These are phyloP conservation scores for Psidium guajava DNA, from an alignment of 345 rosid species.

Conservation along the genomic window DNA sequence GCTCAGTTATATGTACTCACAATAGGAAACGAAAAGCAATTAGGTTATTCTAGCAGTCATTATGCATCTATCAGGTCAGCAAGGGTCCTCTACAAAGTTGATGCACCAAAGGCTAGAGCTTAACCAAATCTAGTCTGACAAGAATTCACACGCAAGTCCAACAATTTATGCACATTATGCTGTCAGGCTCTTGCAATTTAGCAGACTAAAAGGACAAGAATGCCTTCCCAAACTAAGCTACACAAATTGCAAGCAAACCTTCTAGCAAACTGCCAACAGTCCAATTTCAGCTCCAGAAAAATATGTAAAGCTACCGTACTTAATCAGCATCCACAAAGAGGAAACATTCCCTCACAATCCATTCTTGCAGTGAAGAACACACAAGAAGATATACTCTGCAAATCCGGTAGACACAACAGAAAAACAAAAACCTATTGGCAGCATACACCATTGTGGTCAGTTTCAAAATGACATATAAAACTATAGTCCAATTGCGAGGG, in stretches of 20 bases:
- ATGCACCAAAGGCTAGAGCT: not conserved
- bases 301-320: not conserved
- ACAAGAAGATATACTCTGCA: not conserved
- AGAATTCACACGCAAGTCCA: not conserved
- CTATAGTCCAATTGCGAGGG: not conserved
- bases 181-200: not conserved
- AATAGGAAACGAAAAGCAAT: not conserved
- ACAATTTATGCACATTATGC: not conserved
- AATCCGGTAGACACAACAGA: not conserved
- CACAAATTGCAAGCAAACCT: not conserved
- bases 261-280: not conserved
- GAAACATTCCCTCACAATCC: not conserved
- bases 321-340: not conserved
- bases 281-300: not conserved
- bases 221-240: not conserved
- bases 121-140: not conserved
- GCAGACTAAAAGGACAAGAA: not conserved
- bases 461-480: not conserved
- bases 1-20: not conserved
- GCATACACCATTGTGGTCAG: not conserved
- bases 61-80: not conserved
- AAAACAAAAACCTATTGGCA: not conserved
- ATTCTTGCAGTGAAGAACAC: not conserved
- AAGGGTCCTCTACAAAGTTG: not conserved
- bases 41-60: not conserved